A percentile compares a stretch with the other conserved stretches of the same genome.
These are phyloP conservation scores for Sclerotinia sclerotiorum DNA, from an alignment of 2,329 filamentous ascomycete genomes.

Conservation along the genomic window DNA sequence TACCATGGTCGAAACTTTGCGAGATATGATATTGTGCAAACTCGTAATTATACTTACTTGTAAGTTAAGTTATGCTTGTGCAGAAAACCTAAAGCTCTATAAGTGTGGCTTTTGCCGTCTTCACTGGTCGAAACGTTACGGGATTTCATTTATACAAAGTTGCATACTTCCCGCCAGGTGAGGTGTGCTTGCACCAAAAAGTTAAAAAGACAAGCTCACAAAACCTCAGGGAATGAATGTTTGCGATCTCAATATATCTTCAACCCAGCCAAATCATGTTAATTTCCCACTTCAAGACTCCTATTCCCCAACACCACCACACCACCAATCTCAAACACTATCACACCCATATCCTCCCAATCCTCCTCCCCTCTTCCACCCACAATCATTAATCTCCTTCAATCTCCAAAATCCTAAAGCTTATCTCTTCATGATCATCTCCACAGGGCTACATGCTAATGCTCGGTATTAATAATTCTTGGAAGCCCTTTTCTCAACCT, in stretches of 20 bases:
- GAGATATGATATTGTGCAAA: too few relatives aligned
- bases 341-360: neutral
- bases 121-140: neutral
- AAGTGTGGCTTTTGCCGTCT: neutral
- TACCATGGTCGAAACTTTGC: neutral
- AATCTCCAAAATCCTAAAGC: too few relatives aligned
- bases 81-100: neutral
- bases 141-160: too few relatives aligned
- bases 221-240: neutral
- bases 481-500: neutral
- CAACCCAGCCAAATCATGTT: too few relatives aligned
- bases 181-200: neutral
- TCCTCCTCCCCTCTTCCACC: neutral
- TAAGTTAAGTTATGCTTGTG: neutral
- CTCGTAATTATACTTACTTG: neutral
- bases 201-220: neutral
- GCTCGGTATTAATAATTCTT: neutral
- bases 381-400: neutral
- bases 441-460: neutral
- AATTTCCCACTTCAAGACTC: neutral
- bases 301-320: neutral
- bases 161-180: neutral
- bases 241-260: neutral
- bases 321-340: neutral
- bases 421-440: neutral